A percentile compares a stretch with the other conserved stretches of the same genome.
Conservation (phyloP, 1,284 basidiomycete genomes). For the Thecaphora frezii region DNA sequence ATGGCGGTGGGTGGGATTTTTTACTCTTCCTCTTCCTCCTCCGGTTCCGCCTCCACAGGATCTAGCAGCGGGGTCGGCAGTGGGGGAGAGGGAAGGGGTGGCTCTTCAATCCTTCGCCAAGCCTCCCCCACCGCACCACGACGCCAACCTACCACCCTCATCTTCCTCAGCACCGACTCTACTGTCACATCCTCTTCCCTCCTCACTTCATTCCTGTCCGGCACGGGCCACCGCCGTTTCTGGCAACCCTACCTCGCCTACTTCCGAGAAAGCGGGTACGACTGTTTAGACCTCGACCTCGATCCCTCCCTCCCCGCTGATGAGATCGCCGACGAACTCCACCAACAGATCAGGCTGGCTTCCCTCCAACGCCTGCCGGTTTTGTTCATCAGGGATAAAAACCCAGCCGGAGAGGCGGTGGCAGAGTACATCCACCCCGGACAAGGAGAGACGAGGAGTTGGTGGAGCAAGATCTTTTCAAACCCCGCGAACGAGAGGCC, state of each 20-base stretch:
- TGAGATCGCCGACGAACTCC: constrained; percentile 21
- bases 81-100: too few relatives aligned
- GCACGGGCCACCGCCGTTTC: constrained; percentile 8
- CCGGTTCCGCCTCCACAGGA: too few relatives aligned
- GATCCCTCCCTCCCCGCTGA: constrained; percentile 4
- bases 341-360: constrained; percentile 23
- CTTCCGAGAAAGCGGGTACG: constrained; percentile 34
- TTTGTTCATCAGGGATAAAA: constrained; percentile 12
- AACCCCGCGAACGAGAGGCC: constrained; percentile 4
- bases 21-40: too few relatives aligned
- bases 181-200: not conserved
- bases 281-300: constrained; percentile 36
- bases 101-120: too few relatives aligned
- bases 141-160: constrained; percentile 20
- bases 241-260: constrained; percentile 39
- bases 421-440: constrained; percentile 23
- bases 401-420: constrained; percentile 9
- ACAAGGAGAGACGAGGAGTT: not conserved
- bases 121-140: constrained; percentile 24
- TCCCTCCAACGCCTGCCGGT: constrained; percentile 32
- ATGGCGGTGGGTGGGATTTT: too few relatives aligned
- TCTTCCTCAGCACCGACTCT: constrained; percentile 20
- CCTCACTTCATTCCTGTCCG: not conserved
- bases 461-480: constrained; percentile 19
- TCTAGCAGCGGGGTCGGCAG: too few relatives aligned